These are phyloP conservation scores for Naganishia antarctica DNA, from an alignment of 768 basidiomycete genomes.

Conservation along the genomic window DNA sequence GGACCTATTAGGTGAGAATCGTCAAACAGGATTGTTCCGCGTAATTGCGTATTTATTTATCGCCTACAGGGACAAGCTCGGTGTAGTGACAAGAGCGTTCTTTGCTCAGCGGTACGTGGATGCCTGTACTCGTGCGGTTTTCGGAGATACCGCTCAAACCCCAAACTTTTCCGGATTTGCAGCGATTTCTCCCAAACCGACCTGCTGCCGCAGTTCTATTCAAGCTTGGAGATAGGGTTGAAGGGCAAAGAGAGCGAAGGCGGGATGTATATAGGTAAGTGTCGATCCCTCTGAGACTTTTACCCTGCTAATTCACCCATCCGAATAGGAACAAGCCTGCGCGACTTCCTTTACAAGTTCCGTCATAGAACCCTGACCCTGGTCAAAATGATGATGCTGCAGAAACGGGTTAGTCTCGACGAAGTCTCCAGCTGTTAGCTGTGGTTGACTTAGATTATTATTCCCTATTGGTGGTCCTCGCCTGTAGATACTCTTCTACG, in stretches of 20 bases:
- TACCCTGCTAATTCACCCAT: conserved; percentile 47
- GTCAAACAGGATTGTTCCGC: no score
- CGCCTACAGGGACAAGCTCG: conserved; percentile 79
- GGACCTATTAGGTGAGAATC: not conserved
- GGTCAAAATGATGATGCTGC: conserved; percentile 89
- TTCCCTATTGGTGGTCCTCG: not conserved
- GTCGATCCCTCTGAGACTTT: conserved; percentile 41
- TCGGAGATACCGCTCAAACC: not conserved
- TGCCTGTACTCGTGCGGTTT: not conserved
- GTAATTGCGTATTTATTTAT: no score
- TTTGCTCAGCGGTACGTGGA: conserved; percentile 74
- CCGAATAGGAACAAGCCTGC: conserved; percentile 56
- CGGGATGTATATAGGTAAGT: conserved; percentile 86
- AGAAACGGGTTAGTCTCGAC: conserved; percentile 66
- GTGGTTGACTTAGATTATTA: no score
- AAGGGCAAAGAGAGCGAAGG: conserved; percentile 80
- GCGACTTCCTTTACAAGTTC: conserved; percentile 89
- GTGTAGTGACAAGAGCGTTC: conserved; percentile 85
- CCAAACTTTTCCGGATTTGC: not conserved
- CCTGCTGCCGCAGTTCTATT: conserved; percentile 82
- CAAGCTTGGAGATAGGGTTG: conserved; percentile 69
- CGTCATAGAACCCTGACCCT: conserved; percentile 85
- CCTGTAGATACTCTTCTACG: conserved; percentile 87
- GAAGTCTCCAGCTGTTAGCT: not conserved
- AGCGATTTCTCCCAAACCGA: conserved; percentile 82